A percentile compares a stretch with the other conserved stretches of the same genome.
phyloP scores from a whole-genome alignment of 345 rosid species.

The Gossypium australe region DNA sequence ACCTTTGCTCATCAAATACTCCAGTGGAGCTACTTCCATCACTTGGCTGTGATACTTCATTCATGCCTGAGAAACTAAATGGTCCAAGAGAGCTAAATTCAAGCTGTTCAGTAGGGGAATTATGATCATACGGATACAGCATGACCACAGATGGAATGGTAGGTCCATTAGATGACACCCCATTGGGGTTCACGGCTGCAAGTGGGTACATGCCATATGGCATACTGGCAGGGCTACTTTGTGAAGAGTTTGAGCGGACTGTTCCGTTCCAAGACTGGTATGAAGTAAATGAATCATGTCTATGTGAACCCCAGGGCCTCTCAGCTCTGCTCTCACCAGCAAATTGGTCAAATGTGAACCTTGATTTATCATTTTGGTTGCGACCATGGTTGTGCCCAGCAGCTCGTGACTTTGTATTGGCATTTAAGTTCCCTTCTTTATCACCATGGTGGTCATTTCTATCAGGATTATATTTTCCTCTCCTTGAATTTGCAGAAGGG shows the following conservation, averaged over 20 bases:
- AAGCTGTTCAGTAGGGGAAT: slow-evolving; percentile 52
- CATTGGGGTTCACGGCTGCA: slow-evolving; percentile 50
- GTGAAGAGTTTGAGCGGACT: slow-evolving; percentile 41
- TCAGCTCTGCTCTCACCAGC: slow-evolving; percentile 50
- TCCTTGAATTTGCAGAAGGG: slow-evolving; percentile 46
- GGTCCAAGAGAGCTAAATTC: slow-evolving; percentile 72
- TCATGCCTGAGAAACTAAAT: slow-evolving; percentile 40
- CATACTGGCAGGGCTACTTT: slow-evolving; percentile 46
- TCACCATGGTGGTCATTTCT: slow-evolving; percentile 67
- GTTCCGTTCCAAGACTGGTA: slow-evolving; percentile 66
- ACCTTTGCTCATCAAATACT: slow-evolving; percentile 53
- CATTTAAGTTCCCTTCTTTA: slow-evolving; percentile 75
- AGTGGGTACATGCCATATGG: slow-evolving; percentile 67
- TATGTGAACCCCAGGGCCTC: slow-evolving; percentile 60
- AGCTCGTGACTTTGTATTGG: slow-evolving; percentile 52
- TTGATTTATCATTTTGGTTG: slow-evolving; percentile 56
- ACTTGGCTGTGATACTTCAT: slow-evolving; percentile 36
- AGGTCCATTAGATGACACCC: slow-evolving; percentile 64
- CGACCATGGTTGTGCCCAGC: slow-evolving; percentile 58
- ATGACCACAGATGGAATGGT: slow-evolving; percentile 59
- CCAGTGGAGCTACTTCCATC: slow-evolving; percentile 43
- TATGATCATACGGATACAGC: slow-evolving; percentile 71
- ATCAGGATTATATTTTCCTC: slow-evolving; percentile 67
- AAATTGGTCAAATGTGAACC: slow-evolving; percentile 40
- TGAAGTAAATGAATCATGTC: slow-evolving; percentile 47